These are phyloP conservation scores for Hibiscus syriacus DNA, from an alignment of 345 rosid species.

Conservation along the genomic window DNA sequence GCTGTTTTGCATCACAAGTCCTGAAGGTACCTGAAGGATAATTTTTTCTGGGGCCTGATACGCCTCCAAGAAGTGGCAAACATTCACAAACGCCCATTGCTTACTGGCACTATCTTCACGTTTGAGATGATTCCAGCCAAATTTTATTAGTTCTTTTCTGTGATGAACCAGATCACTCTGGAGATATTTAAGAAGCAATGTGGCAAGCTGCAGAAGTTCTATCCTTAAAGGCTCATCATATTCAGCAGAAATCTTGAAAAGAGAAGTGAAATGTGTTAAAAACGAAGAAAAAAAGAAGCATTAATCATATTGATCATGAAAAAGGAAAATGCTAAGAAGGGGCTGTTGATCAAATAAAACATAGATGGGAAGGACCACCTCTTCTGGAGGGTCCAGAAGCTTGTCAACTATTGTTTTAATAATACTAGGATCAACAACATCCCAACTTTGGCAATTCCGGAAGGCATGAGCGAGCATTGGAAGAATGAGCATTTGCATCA, in stretches of 20 bases:
- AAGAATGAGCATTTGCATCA: conserved; percentile 98
- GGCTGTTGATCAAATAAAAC: not conserved
- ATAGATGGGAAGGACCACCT: conserved; percentile 38
- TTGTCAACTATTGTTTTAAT: conserved; percentile 94
- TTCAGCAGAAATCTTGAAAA: conserved; percentile 84
- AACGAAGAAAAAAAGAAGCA: not conserved
- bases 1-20: not conserved
- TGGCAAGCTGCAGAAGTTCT: conserved; percentile 95
- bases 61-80: conserved; percentile 97
- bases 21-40: conserved; percentile 73
- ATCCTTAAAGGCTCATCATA: conserved; percentile 96
- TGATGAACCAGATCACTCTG: conserved; percentile 94
- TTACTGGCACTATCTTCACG: conserved; percentile 99
- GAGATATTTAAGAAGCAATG: conserved; percentile 91
- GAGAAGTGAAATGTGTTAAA: conserved; percentile 8
- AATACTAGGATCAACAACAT: conserved; percentile 79
- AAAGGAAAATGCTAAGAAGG: conserved; percentile 1
- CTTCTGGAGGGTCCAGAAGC: conserved; percentile 99
- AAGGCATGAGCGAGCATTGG: conserved; percentile 99
- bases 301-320: conserved; percentile 3
- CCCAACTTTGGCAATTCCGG: conserved; percentile 85
- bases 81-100: conserved; percentile 99
- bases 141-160: conserved; percentile 94
- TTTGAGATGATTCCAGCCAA: conserved; percentile 99
- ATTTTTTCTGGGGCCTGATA: conserved; percentile 99